A percentile compares a stretch with the other conserved stretches of the same genome.
Conservation (phyloP, 441 rosid genomes). For the Arabidopsis hybrid region DNA sequence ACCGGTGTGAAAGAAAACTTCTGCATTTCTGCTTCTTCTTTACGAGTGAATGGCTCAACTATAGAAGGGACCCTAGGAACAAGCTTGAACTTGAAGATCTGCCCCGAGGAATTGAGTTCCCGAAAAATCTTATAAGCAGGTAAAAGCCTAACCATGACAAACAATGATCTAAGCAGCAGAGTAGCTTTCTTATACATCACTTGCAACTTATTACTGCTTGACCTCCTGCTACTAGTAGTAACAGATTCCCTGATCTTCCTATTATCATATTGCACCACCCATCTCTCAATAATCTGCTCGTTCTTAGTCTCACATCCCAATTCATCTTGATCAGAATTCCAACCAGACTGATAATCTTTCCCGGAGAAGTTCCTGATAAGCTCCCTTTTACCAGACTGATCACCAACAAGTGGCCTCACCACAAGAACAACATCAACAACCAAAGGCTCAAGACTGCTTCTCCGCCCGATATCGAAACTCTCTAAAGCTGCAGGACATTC, state of each 20-base stretch:
- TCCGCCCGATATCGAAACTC: conserved; percentile 74
- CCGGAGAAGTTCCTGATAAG: conserved; percentile 57
- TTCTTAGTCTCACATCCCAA: conserved; percentile 54
- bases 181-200: conserved; percentile 77
- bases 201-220: conserved; percentile 61
- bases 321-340: conserved; percentile 78
- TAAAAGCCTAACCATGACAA: conserved; percentile 81
- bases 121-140: conserved; percentile 91
- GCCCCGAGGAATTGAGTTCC: conserved; percentile 76
- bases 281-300: conserved; percentile 88
- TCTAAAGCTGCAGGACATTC: conserved; percentile 85
- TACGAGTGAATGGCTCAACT: conserved; percentile 79
- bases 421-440: conserved; percentile 88
- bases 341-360: conserved; percentile 57
- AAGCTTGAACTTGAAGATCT: conserved; percentile 63
- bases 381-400: conserved; percentile 59
- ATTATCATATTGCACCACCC: conserved; percentile 85
- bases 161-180: conserved; percentile 85
- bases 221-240: conserved; percentile 62
- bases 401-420: conserved; percentile 62
- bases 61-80: conserved; percentile 84
- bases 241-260: conserved; percentile 63
- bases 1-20: conserved; percentile 85
- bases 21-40: conserved; percentile 89
- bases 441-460: conserved; percentile 74